A percentile compares a stretch with the other conserved stretches of the same genome.
Conservation (phyloP, 192 early-diverging fungal genomes). For the Coemansia sp. region DNA sequence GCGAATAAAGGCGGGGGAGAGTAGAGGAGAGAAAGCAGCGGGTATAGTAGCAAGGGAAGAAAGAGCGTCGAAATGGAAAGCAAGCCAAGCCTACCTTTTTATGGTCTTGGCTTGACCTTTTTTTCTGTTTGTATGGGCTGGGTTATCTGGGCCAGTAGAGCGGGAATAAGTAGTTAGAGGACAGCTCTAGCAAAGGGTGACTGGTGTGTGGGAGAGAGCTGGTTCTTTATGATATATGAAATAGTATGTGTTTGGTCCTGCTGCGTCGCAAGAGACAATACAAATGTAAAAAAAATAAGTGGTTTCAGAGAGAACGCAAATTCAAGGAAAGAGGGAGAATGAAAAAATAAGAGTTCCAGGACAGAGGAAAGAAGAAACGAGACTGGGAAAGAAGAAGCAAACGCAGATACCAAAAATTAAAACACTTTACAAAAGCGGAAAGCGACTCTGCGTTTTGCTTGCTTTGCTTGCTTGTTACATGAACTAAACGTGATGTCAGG, state of each 20-base stretch:
- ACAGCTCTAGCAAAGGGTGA: not conserved
- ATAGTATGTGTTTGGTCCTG: not conserved
- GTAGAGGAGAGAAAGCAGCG: too few relatives aligned
- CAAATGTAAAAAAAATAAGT: not conserved
- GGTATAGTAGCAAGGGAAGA: too few relatives aligned
- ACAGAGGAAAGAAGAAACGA: not conserved
- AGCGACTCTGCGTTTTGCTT: not conserved
- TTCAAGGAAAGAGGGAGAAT: not conserved
- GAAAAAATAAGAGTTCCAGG: not conserved
- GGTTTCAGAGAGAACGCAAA: conserved; percentile 1
- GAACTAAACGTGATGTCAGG: conserved; percentile 2
- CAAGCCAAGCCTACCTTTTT: not conserved
- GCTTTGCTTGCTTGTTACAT: not conserved
- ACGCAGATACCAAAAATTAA: not conserved
- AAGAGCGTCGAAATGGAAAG: not conserved
- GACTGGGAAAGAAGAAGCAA: not conserved
- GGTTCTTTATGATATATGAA: not conserved
- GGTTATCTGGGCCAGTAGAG: not conserved
- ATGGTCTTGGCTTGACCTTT: not conserved
- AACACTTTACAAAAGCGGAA: not conserved
- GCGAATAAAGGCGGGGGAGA: not conserved
- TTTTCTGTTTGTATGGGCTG: not conserved
- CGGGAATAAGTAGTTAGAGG: not conserved
- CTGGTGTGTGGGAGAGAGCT: not conserved
- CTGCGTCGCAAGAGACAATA: not conserved